These are phyloP conservation scores for Fusarium haematococcum DNA, from an alignment of 2,329 filamentous ascomycete genomes.

Conservation along the genomic window DNA sequence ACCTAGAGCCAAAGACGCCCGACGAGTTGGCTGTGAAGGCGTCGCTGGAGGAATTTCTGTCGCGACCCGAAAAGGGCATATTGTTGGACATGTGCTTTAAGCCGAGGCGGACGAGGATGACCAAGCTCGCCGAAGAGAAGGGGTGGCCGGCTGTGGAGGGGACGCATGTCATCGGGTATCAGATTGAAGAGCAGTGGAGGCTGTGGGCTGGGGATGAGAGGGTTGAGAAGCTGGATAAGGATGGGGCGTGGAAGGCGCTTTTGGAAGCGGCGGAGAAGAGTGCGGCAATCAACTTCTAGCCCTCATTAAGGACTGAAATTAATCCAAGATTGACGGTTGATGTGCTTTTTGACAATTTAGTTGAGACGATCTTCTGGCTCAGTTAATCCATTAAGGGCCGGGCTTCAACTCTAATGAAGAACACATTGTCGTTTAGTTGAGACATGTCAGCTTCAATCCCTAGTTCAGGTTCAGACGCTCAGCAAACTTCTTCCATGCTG, in stretches of 20 bases:
- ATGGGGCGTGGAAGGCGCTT: slow-evolving; percentile 18
- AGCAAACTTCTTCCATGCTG: slow-evolving; percentile 19
- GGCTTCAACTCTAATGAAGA: too few relatives aligned
- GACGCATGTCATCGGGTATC: slow-evolving; percentile 54
- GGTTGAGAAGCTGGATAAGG: slow-evolving; percentile 24
- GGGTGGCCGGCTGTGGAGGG: slow-evolving; percentile 55
- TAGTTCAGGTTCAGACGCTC: slow-evolving; percentile 3
- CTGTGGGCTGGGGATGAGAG: slow-evolving; percentile 44
- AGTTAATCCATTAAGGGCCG: too few relatives aligned
- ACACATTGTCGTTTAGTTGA: too few relatives aligned
- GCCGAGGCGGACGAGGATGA: slow-evolving; percentile 51
- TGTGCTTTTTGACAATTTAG: too few relatives aligned
- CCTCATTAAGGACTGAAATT: too few relatives aligned
- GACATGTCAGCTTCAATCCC: neutral
- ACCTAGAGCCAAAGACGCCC: slow-evolving; percentile 48
- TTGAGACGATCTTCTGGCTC: too few relatives aligned
- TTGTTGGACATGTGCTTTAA: slow-evolving; percentile 59
- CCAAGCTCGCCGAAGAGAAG: slow-evolving; percentile 47
- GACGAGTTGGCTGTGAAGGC: slow-evolving; percentile 44
- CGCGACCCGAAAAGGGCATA: slow-evolving; percentile 45
- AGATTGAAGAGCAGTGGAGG: slow-evolving; percentile 54
- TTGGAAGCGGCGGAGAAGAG: slow-evolving; percentile 19
- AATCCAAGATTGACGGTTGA: too few relatives aligned
- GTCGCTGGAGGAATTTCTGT: slow-evolving; percentile 46
- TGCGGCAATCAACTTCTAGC: slow-evolving; percentile 17